Base-by-base conservation (phyloP, 148 eudicot species). In the Tetragonia tetragonoides region DNA sequence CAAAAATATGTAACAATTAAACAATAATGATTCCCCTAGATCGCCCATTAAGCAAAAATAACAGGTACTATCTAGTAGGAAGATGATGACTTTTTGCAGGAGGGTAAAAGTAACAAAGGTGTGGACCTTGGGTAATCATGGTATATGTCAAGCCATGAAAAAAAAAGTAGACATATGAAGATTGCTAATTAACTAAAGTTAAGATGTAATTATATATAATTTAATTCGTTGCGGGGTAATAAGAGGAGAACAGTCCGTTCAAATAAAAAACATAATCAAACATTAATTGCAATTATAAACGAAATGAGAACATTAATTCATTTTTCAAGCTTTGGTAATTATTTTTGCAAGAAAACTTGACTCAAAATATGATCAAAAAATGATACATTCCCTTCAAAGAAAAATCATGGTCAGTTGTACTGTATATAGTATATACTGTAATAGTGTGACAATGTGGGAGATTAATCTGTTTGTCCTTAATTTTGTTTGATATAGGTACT, bases 121-220 rank as follows among this genome's bases (percentile, higher is more conserved):
- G 82, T 75, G 82, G 82, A 69, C 85, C 82, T 72, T 40, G 16
- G 28, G 7, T 74, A 74, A 76, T 81, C 72, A 71, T 76, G 67
- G 10, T 79, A 66, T 51, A 56, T 66, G 46, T 64, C 61, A 40
- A 65, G 44, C 72, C 70, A 72, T 78, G 44, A 63, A 49, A 14
- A 54, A 49, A 49, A 78, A 78, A 56, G 63, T 62, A 9, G 38
- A 39, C 51, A n/a, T 9, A 2, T 17, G 21, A 59, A 3, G 62
- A n/a, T 57, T 10, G 6, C 40, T 72, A 28, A 70, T 23, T 54
- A 28, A 70, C 10, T 54, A 23, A 7, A 49, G 4, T 54, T 70
- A 44, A 68, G 24, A 6, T 51, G 49, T 23, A 20, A 46, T 23
- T 49, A 28, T 68, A 15, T 28, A 24, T 37, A 53, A 57, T 57